These are phyloP conservation scores for Brassica hybrid DNA, from an alignment of 441 rosid species.

Conservation along the genomic window DNA sequence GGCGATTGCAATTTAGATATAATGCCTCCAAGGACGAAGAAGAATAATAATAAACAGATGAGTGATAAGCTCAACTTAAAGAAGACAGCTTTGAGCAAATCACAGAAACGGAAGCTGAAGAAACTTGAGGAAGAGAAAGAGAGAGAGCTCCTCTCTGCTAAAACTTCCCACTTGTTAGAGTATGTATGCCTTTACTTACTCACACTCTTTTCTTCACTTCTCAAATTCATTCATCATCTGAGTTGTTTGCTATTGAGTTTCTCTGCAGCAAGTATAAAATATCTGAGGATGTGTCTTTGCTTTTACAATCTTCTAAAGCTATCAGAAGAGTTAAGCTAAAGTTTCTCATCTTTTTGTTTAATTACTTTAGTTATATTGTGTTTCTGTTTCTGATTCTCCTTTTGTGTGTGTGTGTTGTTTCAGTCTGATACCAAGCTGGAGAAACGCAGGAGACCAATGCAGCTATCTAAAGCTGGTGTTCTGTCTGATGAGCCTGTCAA, in stretches of 20 bases:
- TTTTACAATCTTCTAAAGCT: constrained; percentile 53
- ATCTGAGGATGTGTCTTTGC: constrained; percentile 60
- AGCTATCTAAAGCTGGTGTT: constrained; percentile 59
- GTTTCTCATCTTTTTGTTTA: background rate
- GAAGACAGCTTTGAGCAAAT: constrained; percentile 50
- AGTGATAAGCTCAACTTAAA: constrained; percentile 36
- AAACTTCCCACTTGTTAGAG: constrained; percentile 64
- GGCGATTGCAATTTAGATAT: constrained; percentile 67
- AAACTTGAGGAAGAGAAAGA: constrained; percentile 83
- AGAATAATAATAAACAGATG: background rate
- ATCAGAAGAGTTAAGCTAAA: background rate
- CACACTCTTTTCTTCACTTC: constrained; percentile 9
- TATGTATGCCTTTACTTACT: constrained; percentile 35
- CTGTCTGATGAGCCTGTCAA: constrained; percentile 31
- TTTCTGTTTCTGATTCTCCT: background rate
- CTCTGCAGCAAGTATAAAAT: constrained; percentile 71
- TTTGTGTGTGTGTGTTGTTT: background rate
- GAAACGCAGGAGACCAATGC: constrained; percentile 61
- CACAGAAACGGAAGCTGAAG: constrained; percentile 72
- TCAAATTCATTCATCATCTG: background rate
- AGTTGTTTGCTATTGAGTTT: constrained; percentile 10
- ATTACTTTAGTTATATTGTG: background rate
- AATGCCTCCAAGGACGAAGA: constrained; percentile 56
- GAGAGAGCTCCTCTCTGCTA: constrained; percentile 47
- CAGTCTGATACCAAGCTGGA: constrained; percentile 56